Evolutionary conservation across 1,284 basidiomycete genomes (phyloP).

Genomic region (Cutaneotrichosporon mucoides): DNA sequence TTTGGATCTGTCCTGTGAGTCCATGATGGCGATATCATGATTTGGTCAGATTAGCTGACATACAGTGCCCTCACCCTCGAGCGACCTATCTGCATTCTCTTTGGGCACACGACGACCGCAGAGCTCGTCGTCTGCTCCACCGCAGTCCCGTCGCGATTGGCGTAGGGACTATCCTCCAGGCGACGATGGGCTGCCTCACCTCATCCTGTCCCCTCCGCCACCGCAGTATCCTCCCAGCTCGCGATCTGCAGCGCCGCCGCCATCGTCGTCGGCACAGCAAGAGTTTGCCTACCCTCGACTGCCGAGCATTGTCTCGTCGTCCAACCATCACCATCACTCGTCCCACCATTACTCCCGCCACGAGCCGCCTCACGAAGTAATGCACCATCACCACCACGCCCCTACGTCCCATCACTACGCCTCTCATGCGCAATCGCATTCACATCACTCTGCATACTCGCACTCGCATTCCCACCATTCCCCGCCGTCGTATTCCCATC

Average conservation of each 20-base stretch:
- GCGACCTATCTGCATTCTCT: conserved; percentile 38
- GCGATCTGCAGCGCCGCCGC: background rate
- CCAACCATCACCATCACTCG: conserved; percentile 2
- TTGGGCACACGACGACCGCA: conserved; percentile 16
- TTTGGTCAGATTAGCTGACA: background rate
- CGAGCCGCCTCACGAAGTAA: background rate
- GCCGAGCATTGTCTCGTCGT: conserved; percentile 13
- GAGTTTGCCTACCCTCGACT: conserved; percentile 10
- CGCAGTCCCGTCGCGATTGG: conserved; percentile 10
- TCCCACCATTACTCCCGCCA: background rate
- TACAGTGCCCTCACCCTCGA: conserved; percentile 24
- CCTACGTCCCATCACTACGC: background rate
- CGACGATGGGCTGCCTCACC: conserved; percentile 21
- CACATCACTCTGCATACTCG: background rate
- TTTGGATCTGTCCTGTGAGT: conserved; percentile 15
- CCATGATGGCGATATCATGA: too few species aligned
- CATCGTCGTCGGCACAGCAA: background rate
- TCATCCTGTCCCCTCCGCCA: background rate
- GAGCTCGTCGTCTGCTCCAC: conserved; percentile 5
- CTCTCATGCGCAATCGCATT: background rate
- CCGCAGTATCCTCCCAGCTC: background rate
- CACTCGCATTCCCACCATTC: background rate
- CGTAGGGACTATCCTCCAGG: conserved; percentile 9
- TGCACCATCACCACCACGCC: background rate
- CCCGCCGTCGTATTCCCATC: background rate